phyloP scores from a whole-genome alignment of 2,329 filamentous ascomycete species.

The Apiospora sp. region DNA sequence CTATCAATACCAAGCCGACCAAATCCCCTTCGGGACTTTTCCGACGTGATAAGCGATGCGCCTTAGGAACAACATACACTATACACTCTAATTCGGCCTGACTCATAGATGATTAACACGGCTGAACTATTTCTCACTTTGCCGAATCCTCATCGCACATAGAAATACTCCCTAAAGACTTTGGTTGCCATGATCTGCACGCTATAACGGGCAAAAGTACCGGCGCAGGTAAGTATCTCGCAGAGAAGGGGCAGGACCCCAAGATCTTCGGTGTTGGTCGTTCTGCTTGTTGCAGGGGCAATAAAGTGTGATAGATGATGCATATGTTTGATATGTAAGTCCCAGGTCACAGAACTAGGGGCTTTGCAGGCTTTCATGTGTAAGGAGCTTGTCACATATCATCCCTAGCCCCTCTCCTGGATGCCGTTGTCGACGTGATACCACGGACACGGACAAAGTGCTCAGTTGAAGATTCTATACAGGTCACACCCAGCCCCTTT shows the following conservation, averaged over 20 bases:
- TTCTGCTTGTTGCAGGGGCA: neutral
- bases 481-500: no score
- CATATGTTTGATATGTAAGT: neutral
- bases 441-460: no score
- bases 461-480: no score
- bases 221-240: neutral
- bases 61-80: neutral
- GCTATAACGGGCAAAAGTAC: neutral
- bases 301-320: neutral
- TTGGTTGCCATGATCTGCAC: neutral
- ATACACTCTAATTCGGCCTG: neutral
- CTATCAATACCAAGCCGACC: conserved; percentile 6
- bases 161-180: neutral
- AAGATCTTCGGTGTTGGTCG: neutral
- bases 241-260: neutral
- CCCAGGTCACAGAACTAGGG: neutral
- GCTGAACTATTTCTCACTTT: neutral
- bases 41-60: neutral
- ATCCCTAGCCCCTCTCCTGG: no score
- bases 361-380: neutral
- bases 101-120: neutral
- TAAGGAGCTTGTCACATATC: no score
- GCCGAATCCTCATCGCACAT: neutral
- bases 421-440: no score
- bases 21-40: neutral